Conservation (phyloP, 1,139 yeast genomes). For the Kodamaea alishanica region DNA sequence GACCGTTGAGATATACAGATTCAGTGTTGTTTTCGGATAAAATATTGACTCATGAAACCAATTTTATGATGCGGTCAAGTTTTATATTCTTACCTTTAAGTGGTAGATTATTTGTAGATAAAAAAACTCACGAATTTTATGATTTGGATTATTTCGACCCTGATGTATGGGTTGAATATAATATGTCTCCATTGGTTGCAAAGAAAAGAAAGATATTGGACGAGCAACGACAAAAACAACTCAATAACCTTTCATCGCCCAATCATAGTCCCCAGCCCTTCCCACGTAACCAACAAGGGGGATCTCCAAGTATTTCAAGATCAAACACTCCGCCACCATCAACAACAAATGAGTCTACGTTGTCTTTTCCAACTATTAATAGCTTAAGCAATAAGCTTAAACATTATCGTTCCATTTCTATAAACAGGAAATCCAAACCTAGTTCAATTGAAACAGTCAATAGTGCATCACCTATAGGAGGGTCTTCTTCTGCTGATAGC, state of each 20-base stretch:
- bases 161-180: constrained; percentile 73
- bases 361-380: constrained; percentile 22
- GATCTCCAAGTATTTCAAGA: constrained; percentile 2
- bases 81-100: constrained; percentile 71
- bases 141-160: constrained; percentile 77
- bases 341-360: constrained; percentile 3
- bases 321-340: constrained; percentile 3
- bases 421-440: constrained; percentile 10
- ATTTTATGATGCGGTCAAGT: constrained; percentile 85
- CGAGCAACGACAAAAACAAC: constrained; percentile 3
- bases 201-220: constrained; percentile 27
- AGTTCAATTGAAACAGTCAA: too few relatives aligned
- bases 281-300: background rate
- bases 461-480: too few relatives aligned
- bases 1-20: constrained; percentile 83
- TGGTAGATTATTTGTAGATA: constrained; percentile 71
- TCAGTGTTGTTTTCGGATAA: constrained; percentile 70
- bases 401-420: constrained; percentile 20
- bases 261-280: background rate
- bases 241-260: background rate
- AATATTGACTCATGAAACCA: constrained; percentile 73
- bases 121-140: constrained; percentile 51
- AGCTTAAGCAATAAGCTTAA: constrained; percentile 21
- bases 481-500: too few relatives aligned
- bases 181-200: constrained; percentile 71